Evolutionary conservation across 2,329 filamentous ascomycete genomes (phyloP).

Genomic region (Sporothrix brasiliensis): DNA sequence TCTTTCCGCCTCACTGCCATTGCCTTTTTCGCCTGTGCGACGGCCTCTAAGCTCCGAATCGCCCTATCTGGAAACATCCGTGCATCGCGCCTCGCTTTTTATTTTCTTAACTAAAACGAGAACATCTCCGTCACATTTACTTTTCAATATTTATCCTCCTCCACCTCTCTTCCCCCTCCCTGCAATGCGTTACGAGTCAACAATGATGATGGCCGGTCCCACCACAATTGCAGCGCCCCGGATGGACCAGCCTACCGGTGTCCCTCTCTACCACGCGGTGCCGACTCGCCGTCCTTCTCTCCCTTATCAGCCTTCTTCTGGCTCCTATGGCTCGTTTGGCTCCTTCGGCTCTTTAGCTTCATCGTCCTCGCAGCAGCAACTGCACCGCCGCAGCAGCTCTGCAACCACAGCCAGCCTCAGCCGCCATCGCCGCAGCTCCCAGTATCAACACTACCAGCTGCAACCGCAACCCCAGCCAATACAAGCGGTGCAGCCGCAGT

Average conservation of each 20-base stretch:
- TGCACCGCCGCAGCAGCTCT: not conserved
- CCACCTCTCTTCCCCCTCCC: not conserved
- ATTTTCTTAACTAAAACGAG: conserved; percentile 18
- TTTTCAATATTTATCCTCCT: not conserved
- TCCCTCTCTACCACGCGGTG: not conserved
- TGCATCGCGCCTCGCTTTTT: not conserved
- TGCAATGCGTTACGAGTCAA: not conserved
- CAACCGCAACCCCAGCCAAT: not conserved
- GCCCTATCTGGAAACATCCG: conserved; percentile 2
- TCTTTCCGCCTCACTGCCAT: not conserved
- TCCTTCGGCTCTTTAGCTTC: not conserved
- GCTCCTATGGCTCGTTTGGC: no score
- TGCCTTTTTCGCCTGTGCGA: conserved; percentile 6
- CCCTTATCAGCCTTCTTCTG: conserved; percentile 2
- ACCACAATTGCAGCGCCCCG: conserved; percentile 22
- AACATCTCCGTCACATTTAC: no score
- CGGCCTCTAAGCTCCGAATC: conserved; percentile 19
- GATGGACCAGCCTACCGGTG: conserved; percentile 17
- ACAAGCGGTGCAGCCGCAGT: not conserved
- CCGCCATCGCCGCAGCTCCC: not conserved
- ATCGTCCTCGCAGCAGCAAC: not conserved
- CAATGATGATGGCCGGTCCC: conserved; percentile 28
- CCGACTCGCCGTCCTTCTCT: not conserved
- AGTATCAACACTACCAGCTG: not conserved
- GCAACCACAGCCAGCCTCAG: not conserved